Percentiles rank a stretch among this genome's conserved stretches.
These are phyloP conservation scores for Amanita molliuscula DNA, from an alignment of 768 basidiomycete genomes.

Conservation along the genomic window DNA sequence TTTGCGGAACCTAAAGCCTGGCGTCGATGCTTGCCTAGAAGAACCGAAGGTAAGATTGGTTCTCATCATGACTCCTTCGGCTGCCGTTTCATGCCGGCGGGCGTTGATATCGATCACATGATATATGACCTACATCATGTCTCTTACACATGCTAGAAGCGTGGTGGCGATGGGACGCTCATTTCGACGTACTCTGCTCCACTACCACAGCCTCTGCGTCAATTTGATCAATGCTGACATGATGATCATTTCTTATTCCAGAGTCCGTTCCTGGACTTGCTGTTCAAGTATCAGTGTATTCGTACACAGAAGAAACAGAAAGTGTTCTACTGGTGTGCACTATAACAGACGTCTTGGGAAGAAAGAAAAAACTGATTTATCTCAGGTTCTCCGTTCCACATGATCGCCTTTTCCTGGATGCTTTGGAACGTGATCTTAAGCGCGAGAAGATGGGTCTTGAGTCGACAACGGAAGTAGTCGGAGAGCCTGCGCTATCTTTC, in stretches of 20 bases:
- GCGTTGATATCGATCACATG: background rate
- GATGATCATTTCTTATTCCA: constrained; percentile 43
- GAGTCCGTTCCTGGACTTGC: constrained; percentile 86
- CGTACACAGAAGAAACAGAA: constrained; percentile 98
- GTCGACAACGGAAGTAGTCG: constrained; percentile 59
- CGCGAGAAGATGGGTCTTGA: constrained; percentile 87
- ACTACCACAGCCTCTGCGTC: background rate
- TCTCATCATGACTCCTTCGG: background rate
- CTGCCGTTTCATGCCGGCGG: background rate
- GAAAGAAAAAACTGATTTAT: background rate
- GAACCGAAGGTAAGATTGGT: constrained; percentile 76
- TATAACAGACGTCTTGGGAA: background rate
- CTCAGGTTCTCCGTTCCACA: constrained; percentile 93
- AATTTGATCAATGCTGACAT: constrained; percentile 6
- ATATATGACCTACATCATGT: background rate
- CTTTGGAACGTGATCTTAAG: constrained; percentile 92
- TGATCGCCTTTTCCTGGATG: constrained; percentile 93
- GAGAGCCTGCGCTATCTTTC: constrained; percentile 86
- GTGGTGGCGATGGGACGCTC: background rate
- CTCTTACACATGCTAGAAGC: background rate
- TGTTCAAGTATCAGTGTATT: constrained; percentile 96
- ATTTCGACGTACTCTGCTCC: constrained; percentile 1
- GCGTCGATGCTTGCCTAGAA: constrained; percentile 84
- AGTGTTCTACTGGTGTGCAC: constrained; percentile 89
- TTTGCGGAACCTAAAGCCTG: constrained; percentile 88